phyloP scores from a whole-genome alignment of 2,329 filamentous ascomycete species.

The Arthrocladium fulminans region DNA sequence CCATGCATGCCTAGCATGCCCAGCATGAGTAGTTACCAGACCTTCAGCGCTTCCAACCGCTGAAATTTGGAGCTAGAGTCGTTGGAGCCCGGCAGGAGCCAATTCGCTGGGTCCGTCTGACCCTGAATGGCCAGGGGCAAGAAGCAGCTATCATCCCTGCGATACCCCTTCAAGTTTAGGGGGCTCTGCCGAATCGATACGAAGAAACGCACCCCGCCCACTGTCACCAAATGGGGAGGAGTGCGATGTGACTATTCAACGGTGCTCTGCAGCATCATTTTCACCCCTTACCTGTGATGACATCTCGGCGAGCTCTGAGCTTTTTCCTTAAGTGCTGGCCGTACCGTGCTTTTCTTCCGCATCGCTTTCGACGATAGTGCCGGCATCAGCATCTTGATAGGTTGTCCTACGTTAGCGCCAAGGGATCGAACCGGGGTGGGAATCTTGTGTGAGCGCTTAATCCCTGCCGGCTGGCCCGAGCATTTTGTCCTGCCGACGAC shows the following conservation, averaged over 20 bases:
- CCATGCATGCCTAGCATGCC: background rate
- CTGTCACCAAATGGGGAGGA: constrained; percentile 4
- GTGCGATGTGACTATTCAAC: constrained; percentile 1
- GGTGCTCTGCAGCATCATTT: background rate
- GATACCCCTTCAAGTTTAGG: constrained; percentile 1
- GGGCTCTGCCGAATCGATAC: constrained; percentile 1
- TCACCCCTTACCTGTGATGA: background rate
- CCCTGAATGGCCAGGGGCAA: constrained; percentile 2
- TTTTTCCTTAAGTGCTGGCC: background rate
- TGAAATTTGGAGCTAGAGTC: constrained; percentile 1
- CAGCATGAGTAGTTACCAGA: background rate
- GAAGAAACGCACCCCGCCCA: background rate
- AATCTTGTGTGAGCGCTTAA: constrained; percentile 19
- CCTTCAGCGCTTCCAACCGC: constrained; percentile 4
- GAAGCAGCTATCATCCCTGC: background rate
- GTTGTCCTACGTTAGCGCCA: constrained; percentile 14
- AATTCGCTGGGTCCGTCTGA: background rate
- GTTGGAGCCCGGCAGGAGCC: background rate
- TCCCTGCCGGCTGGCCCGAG: constrained; percentile 13
- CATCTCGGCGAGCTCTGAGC: background rate
- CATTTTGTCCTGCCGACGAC: background rate
- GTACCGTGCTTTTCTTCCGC: background rate
- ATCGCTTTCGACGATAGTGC: background rate
- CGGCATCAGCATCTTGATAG: constrained; percentile 3
- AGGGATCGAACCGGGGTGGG: constrained; percentile 9